These are phyloP conservation scores for Rhododendron simsii DNA, from an alignment of 148 eudicot species.

Conservation along the genomic window DNA sequence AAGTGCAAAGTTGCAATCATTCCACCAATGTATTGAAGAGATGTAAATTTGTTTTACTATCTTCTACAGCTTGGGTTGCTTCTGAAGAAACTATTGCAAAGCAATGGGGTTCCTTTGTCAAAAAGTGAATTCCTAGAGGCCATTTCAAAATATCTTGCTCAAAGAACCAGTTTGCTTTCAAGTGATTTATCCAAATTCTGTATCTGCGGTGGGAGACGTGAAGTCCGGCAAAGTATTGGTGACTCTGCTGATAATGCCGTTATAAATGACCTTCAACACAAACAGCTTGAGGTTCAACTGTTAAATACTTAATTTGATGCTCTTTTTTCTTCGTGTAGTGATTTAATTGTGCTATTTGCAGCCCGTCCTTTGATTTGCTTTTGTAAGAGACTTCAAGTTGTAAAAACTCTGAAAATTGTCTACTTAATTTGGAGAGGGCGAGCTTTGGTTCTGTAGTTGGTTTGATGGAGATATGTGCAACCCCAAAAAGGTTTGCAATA, in stretches of 20 bases:
- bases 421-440: background rate
- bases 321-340: background rate
- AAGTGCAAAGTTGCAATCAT: background rate
- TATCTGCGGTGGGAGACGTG: conserved; percentile 64
- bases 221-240: conserved; percentile 14
- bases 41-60: background rate
- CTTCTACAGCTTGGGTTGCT: conserved; percentile 63
- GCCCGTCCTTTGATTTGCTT: background rate
- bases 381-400: background rate
- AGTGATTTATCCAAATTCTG: conserved; percentile 53
- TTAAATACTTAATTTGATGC: background rate
- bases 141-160: conserved; percentile 57
- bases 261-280: conserved; percentile 52
- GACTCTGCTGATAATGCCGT: conserved; percentile 25
- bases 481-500: background rate
- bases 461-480: background rate
- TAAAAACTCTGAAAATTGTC: background rate
- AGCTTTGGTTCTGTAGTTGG: background rate
- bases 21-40: background rate
- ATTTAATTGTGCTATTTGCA: background rate
- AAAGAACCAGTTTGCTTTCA: conserved; percentile 40
- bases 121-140: conserved; percentile 62
- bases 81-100: conserved; percentile 55
- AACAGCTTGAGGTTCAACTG: conserved; percentile 56
- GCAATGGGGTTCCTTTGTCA: conserved; percentile 37